Conservation (phyloP, 2,329 filamentous ascomycete genomes). For the Fusarium sp. region DNA sequence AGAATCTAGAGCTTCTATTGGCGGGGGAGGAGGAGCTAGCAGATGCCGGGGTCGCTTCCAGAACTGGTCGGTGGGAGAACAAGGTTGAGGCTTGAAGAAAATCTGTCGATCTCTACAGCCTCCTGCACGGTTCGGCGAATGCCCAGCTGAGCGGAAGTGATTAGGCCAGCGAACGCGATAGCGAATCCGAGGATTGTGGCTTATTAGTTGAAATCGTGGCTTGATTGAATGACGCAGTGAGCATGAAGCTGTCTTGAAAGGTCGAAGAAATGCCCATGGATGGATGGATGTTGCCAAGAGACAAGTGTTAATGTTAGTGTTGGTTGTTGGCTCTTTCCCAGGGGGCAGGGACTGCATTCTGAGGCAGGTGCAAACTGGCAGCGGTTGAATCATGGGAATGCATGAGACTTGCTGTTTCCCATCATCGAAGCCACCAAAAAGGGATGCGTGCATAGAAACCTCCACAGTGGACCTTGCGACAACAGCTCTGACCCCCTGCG, state of each 20-base stretch:
- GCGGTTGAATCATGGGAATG: slow-evolving; percentile 29
- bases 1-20: slow-evolving; percentile 22
- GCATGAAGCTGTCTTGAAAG: not conserved
- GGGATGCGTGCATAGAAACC: slow-evolving; percentile 30
- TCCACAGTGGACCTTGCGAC: slow-evolving; percentile 10
- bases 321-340: not conserved
- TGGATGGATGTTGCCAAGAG: not conserved
- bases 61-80: slow-evolving; percentile 37
- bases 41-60: slow-evolving; percentile 39
- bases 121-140: slow-evolving; percentile 24
- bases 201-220: not conserved
- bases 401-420: slow-evolving; percentile 31
- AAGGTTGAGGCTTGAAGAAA: slow-evolving; percentile 40
- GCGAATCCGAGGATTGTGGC: not conserved
- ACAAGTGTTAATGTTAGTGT: not conserved
- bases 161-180: not conserved
- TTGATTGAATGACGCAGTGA: not conserved
- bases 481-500: not conserved
- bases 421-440: slow-evolving; percentile 27
- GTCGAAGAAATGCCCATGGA: not conserved
- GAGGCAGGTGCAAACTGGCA: slow-evolving; percentile 4
- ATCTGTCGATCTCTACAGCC: slow-evolving; percentile 41
- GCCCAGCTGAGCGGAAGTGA: not conserved
- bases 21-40: slow-evolving; percentile 9
- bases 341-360: not conserved